Conservation (phyloP, 768 basidiomycete species). For the Amanita rimosa region DNA sequence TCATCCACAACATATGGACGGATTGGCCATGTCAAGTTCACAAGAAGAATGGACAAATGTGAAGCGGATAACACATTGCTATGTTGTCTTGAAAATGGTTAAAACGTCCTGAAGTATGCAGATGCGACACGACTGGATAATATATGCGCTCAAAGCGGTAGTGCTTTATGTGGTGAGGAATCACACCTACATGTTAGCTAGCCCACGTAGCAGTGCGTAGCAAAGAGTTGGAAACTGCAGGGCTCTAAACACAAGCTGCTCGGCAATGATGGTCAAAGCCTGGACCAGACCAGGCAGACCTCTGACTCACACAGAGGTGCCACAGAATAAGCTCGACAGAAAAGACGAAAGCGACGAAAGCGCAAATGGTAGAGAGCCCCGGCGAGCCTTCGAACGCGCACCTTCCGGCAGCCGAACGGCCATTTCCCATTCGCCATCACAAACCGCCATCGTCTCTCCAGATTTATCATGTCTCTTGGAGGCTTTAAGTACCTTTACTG, state of each 20-base stretch:
- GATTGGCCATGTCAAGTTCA: too few species aligned
- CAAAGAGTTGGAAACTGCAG: too few species aligned
- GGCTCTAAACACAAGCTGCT: constrained; percentile 26
- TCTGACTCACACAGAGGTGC: neutral
- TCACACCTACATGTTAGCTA: too few species aligned
- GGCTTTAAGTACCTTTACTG: neutral
- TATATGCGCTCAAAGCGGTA: too few species aligned
- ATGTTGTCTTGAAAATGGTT: too few species aligned
- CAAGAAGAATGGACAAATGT: too few species aligned
- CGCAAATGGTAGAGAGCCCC: constrained; percentile 2
- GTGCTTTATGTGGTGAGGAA: too few species aligned
- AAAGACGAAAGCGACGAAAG: constrained; percentile 9
- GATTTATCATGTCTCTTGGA: neutral
- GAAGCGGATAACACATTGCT: too few species aligned
- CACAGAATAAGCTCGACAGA: neutral
- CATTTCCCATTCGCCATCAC: constrained; percentile 5
- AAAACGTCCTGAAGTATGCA: too few species aligned
- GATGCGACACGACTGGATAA: too few species aligned
- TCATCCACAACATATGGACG: too few species aligned
- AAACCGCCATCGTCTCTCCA: neutral
- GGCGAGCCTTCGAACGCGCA: neutral
- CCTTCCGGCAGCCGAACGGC: constrained; percentile 7
- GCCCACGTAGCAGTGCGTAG: too few species aligned
- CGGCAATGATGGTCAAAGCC: constrained; percentile 10
- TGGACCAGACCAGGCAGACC: constrained; percentile 7